Percentiles rank a stretch among this genome's conserved stretches.
These are phyloP conservation scores for Candida silvatica DNA, from an alignment of 805 yeast species.

Conservation along the genomic window DNA sequence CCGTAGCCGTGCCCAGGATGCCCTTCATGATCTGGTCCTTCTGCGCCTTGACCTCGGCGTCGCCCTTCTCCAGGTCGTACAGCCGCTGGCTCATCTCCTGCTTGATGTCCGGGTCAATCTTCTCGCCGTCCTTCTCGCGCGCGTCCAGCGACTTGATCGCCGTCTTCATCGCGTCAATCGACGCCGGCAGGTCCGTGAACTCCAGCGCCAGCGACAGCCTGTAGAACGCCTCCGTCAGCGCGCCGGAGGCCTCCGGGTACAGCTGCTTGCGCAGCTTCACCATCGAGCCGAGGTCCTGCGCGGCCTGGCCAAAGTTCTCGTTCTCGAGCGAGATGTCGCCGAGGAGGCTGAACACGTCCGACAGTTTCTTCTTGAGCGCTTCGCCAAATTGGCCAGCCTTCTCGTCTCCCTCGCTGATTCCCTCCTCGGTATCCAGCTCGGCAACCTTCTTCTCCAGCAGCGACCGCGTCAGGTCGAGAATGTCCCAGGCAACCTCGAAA, in stretches of 20 bases:
- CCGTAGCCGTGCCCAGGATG: slow-evolving; percentile 49
- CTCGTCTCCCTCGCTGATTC: slow-evolving; percentile 4
- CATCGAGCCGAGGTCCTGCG: slow-evolving; percentile 54
- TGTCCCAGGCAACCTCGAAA: slow-evolving; percentile 85
- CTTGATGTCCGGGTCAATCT: slow-evolving; percentile 37
- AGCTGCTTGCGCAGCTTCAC: slow-evolving; percentile 45
- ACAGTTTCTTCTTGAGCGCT: slow-evolving; percentile 40
- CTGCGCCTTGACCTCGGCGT: slow-evolving; percentile 39
- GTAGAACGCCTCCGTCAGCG: slow-evolving; percentile 72
- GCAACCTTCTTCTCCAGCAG: slow-evolving; percentile 37
- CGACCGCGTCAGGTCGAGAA: slow-evolving; percentile 69
- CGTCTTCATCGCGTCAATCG: slow-evolving; percentile 31
- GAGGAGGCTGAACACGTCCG: slow-evolving; percentile 67
- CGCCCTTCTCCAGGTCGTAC: slow-evolving; percentile 45
- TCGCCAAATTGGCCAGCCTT: too few species aligned
- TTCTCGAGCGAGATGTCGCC: slow-evolving; percentile 90
- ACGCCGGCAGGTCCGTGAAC: slow-evolving; percentile 48
- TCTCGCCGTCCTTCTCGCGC: slow-evolving; percentile 25
- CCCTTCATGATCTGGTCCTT: slow-evolving; percentile 48
- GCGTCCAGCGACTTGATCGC: slow-evolving; percentile 39
- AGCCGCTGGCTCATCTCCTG: slow-evolving; percentile 49
- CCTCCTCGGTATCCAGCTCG: slow-evolving; percentile 3
- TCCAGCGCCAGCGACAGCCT: slow-evolving; percentile 75
- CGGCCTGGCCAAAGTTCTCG: slow-evolving; percentile 78
- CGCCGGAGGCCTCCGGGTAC: slow-evolving; percentile 41